These are phyloP conservation scores for Kwoniella botswanensis DNA, from an alignment of 768 basidiomycete species.

Conservation along the genomic window DNA sequence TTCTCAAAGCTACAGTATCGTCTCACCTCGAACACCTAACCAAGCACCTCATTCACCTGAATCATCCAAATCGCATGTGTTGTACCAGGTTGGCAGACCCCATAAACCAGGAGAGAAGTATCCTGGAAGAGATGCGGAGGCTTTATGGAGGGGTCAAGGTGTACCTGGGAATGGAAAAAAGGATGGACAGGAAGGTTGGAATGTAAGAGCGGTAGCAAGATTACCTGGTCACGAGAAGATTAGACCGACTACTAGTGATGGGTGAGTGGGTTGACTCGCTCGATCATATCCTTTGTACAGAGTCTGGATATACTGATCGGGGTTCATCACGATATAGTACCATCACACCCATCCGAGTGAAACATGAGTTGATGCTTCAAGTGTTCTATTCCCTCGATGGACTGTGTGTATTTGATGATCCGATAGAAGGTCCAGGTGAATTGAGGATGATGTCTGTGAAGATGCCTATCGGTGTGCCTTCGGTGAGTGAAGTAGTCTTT, in stretches of 20 bases:
- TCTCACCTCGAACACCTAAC: conserved; percentile 48
- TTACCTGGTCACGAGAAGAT: conserved; percentile 54
- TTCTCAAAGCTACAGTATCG: conserved; percentile 43
- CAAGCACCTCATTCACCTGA: conserved; percentile 36
- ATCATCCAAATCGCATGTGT: conserved; percentile 31
- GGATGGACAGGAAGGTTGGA: conserved; percentile 41
- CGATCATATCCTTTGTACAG: not conserved
- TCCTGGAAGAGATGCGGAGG: conserved; percentile 33
- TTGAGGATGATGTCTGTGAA: conserved; percentile 50
- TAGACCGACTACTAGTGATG: conserved; percentile 49
- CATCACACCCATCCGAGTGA: conserved; percentile 55
- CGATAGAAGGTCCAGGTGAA: conserved; percentile 50
- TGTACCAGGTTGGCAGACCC: conserved; percentile 43
- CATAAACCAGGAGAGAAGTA: conserved; percentile 37
- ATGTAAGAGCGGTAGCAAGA: conserved; percentile 40
- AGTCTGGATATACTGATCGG: not conserved
- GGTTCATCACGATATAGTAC: conserved; percentile 29
- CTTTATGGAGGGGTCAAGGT: conserved; percentile 45
- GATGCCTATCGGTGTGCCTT: conserved; percentile 46
- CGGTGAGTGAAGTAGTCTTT: conserved; percentile 34
- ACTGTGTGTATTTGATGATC: conserved; percentile 31
- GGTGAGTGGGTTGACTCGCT: conserved; percentile 34
- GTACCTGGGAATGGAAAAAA: conserved; percentile 27
- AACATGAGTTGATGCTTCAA: conserved; percentile 46
- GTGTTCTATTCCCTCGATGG: conserved; percentile 55